Base-by-base conservation (phyloP, 306 rosid genomes). In the Dryas octopetala region DNA sequence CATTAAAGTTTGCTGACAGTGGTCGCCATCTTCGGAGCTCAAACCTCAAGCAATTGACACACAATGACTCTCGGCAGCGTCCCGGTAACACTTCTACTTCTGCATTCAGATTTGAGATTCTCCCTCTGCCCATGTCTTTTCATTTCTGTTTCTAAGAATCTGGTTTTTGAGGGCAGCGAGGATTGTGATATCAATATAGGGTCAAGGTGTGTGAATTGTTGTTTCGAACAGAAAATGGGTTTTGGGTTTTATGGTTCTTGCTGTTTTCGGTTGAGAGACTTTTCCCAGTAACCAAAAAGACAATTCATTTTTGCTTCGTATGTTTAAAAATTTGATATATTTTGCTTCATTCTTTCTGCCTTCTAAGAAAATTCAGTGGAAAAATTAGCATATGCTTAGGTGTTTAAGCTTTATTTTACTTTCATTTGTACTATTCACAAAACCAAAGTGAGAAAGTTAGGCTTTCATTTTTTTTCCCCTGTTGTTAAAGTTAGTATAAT, bases 21-120 rank as follows among this genome's bases (percentile, higher is more conserved):
- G 9, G 28, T 66, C 9, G 59, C 61, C 81, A 66, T 57, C 17
- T 47, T 54, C 19, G 44, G 41, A 58, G 53, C 48, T 48, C 71
- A 4, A 45, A 17, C 46, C 71, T 40, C 41, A 53, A 64, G 49
- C 26, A 32, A 52, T 62, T 14, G 45, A 62, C n/a, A 10, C n/a
- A 17, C 59, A 76, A 85, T 85, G 80, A 68, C 80, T 46, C 79
- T 73, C 75, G 5, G 66, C 74, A 79, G 73, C 53, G 26, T 55
- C 51, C 70, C 78, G 83, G 81, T 83, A 74, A 63, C 45, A 32
- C 47, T 52, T 73, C 26, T 40, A 58, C 46, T 48, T 71, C 26
- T 57, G 43, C 44, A 12, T 28, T 15, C 16, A 44, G 47, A 15
- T 57, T 61, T 16, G 38, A 32, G 38, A 32, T 14, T 15, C 63